phyloP scores from a whole-genome alignment of 805 yeast genomes.

The Lipomyces kockii region DNA sequence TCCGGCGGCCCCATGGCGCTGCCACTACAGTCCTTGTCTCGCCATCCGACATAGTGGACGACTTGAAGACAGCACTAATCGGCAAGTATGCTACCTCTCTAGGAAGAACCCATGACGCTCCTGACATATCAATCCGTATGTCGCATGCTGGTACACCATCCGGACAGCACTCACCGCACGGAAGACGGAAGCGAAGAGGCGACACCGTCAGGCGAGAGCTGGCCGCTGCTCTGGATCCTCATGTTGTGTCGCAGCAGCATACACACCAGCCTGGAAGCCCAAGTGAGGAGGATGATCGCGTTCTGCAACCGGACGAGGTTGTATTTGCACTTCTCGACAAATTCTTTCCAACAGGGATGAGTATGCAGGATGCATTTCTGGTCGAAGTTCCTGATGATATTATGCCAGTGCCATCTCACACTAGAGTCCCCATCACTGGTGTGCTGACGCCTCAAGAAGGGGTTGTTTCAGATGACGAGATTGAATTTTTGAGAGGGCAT shows the following conservation, averaged over 20 bases:
- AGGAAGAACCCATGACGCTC: conserved; percentile 66
- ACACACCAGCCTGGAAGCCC: background rate
- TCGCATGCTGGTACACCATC: conserved; percentile 25
- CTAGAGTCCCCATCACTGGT: background rate
- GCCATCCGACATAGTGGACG: conserved; percentile 75
- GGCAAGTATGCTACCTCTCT: conserved; percentile 70
- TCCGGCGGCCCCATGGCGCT: conserved; percentile 45
- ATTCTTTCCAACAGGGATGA: conserved; percentile 71
- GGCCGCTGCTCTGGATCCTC: conserved; percentile 7
- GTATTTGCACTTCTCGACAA: conserved; percentile 64
- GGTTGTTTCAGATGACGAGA: conserved; percentile 18
- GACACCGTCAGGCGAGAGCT: conserved; percentile 7
- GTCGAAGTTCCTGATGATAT: conserved; percentile 52
- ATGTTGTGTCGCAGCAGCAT: background rate
- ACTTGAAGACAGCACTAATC: conserved; percentile 68
- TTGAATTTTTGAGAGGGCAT: background rate
- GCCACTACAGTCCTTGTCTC: conserved; percentile 74
- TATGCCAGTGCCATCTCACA: background rate
- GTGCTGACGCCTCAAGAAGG: conserved; percentile 4
- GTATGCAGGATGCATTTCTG: conserved; percentile 64
- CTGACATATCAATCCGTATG: conserved; percentile 54
- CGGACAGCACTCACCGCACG: conserved; percentile 5
- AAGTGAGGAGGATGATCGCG: conserved; percentile 30
- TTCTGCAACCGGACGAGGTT: conserved; percentile 59
- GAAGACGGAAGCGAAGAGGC: conserved; percentile 12